phyloP scores from a whole-genome alignment of 345 rosid genomes.

The Moringa oleifera region DNA sequence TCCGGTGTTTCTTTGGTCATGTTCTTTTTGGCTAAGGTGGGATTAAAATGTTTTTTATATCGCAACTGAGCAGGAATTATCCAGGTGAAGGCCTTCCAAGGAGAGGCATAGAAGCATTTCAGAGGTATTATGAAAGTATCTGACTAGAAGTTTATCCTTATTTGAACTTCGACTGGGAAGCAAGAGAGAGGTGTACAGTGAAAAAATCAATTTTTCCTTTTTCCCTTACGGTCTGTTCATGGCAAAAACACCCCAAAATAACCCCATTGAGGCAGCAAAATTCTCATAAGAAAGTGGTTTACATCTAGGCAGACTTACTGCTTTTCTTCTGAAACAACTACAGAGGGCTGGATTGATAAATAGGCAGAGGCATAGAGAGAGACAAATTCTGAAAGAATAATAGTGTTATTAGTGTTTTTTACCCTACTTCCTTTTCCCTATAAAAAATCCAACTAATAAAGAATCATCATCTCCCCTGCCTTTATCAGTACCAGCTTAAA shows the following conservation, averaged over 20 bases:
- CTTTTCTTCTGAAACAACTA: constrained; percentile 10
- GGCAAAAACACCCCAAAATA: background rate
- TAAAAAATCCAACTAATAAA: constrained; percentile 13
- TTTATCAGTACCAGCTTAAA: constrained; percentile 51
- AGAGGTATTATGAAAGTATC: too few species aligned
- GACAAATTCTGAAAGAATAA: constrained; percentile 1
- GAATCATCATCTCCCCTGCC: constrained; percentile 45
- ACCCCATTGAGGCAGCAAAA: background rate
- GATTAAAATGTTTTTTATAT: too few species aligned
- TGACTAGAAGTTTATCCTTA: too few species aligned
- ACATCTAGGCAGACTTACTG: constrained; percentile 4
- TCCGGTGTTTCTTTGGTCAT: too few species aligned
- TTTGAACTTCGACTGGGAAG: too few species aligned
- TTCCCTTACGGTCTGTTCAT: background rate
- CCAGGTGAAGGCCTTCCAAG: too few species aligned
- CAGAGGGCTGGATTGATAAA: background rate
- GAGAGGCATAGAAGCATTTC: too few species aligned
- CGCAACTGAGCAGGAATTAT: too few species aligned
- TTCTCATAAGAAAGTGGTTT: background rate
- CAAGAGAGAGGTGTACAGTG: background rate
- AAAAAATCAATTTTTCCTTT: background rate
- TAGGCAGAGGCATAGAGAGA: too few species aligned
- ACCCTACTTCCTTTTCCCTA: constrained; percentile 1
- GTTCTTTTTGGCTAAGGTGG: too few species aligned
- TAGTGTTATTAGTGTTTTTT: background rate